Conservation (phyloP, 2,329 filamentous ascomycete species). For the Aspergillus vadensis region DNA sequence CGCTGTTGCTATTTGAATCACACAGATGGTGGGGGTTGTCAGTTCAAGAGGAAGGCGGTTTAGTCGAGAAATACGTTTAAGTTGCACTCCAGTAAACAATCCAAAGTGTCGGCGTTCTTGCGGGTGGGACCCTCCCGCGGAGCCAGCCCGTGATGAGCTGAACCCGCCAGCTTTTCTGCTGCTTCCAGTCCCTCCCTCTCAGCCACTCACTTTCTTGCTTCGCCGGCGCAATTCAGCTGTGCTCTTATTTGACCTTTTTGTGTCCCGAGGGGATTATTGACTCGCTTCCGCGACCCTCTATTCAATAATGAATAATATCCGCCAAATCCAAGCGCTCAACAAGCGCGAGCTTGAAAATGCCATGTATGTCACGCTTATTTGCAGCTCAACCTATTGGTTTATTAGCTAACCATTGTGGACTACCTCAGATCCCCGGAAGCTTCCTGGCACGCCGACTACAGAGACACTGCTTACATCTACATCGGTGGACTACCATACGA, state of each 20-base stretch:
- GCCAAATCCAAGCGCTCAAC: conserved; percentile 89
- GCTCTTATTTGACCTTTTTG: neutral
- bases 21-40: neutral
- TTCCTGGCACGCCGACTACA: conserved; percentile 97
- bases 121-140: conserved; percentile 24
- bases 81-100: conserved; percentile 8
- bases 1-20: neutral
- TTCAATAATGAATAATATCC: conserved; percentile 81
- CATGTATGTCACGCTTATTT: conserved; percentile 58
- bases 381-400: conserved; percentile 1
- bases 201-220: neutral
- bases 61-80: neutral
- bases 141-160: conserved; percentile 20
- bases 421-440: conserved; percentile 73
- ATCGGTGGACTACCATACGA: conserved; percentile 92
- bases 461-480: conserved; percentile 95
- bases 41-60: neutral
- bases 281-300: neutral
- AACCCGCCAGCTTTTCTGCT: conserved; percentile 10
- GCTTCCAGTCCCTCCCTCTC: neutral
- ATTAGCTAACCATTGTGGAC: conserved; percentile 7
- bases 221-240: neutral
- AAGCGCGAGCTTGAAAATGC: conserved; percentile 90
- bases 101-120: conserved; percentile 14
- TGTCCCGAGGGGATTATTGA: too few relatives aligned